Conservation (phyloP, 495 filamentous ascomycete genomes). For the Tuber melanosporum region DNA sequence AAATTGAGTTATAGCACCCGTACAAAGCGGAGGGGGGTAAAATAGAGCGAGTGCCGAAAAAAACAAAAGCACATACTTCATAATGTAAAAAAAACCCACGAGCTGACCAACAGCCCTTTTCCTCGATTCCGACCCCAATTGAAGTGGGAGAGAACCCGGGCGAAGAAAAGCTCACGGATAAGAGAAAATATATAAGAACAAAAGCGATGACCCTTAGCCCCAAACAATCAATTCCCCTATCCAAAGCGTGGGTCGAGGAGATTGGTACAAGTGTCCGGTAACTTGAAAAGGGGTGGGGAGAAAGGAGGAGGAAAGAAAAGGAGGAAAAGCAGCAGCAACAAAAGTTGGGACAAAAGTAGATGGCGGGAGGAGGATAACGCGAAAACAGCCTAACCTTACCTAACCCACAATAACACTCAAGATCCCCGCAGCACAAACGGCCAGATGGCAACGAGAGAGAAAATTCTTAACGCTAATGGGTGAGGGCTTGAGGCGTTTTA, state of each 20-base stretch:
- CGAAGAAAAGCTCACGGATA: not conserved
- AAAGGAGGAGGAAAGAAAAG: conserved; percentile 8
- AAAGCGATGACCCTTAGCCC: not conserved
- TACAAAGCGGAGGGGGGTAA: conserved; percentile 7
- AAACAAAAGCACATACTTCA: conserved; percentile 30
- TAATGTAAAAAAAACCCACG: conserved; percentile 18
- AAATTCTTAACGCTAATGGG: not conserved
- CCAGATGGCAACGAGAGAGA: not conserved
- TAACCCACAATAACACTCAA: not conserved
- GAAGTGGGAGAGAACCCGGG: conserved; percentile 17
- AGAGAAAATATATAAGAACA: conserved; percentile 6
- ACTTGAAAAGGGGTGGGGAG: not conserved
- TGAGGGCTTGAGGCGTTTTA: not conserved
- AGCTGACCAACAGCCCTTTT: conserved; percentile 10
- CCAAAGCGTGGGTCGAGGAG: conserved; percentile 28
- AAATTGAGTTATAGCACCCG: conserved; percentile 18
- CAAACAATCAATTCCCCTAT: conserved; percentile 15
- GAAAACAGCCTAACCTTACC: not conserved
- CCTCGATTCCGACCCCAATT: conserved; percentile 3
- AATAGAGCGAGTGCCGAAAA: not conserved
- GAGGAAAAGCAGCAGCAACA: not conserved
- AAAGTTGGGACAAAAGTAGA: conserved; percentile 8
- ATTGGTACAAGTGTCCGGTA: conserved; percentile 30
- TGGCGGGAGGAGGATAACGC: not conserved
- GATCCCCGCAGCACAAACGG: not conserved